Evolutionary conservation across 2,329 filamentous ascomycete genomes (phyloP), one percentile per base, ranked within the genome.

Genomic region (Claviceps sp.): DNA sequence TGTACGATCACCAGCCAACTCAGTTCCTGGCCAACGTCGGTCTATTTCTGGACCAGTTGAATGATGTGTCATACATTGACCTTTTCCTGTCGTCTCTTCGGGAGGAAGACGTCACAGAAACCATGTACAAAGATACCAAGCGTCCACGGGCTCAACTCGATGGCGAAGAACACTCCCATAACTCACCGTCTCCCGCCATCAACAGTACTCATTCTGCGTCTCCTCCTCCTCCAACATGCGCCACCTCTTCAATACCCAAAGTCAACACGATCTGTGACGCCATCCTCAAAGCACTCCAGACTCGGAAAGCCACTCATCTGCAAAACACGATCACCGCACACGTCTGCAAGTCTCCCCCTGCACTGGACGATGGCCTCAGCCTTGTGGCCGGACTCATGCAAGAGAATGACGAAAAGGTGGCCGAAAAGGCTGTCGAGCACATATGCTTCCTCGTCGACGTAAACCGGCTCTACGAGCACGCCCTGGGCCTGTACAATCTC

Each of bases 391-490:
- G 82, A 51, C 71, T 98, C 38, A 78, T 82, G 73, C 75, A 78
- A 52, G 77, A 84, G 58, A 79, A 85, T 48, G 73, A 81, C 48
- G 73, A 81, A 43, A 77, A 82, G 50, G 75, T 90, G 58, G 88
- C 88, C 0, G 91, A 97, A 59, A 85, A 84, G 65, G 91, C 91
- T 0, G 85, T 96, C 22, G 89, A 96, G 64, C 93, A 98, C 62
- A 96, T 98, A 55, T 97, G 89, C 73, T 98, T 98, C 74, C 77
- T 98, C 43, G 88, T 90, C 0, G 93, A 98, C 66, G 85, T 94
- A 46, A 94, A 96, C 65, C 82, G 83, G 41, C 78, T 98, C 0
- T 98, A 95, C 61, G 88, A 96, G 55, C 84, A 90, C 55, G 87
- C 93, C 0, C 74, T 98, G 2, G 90, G 90, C 1, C 74, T 97